A percentile compares a stretch with the other conserved stretches of the same genome.
These are phyloP conservation scores for Aspergillus ellipticus DNA, from an alignment of 495 filamentous ascomycete species.

Conservation along the genomic window DNA sequence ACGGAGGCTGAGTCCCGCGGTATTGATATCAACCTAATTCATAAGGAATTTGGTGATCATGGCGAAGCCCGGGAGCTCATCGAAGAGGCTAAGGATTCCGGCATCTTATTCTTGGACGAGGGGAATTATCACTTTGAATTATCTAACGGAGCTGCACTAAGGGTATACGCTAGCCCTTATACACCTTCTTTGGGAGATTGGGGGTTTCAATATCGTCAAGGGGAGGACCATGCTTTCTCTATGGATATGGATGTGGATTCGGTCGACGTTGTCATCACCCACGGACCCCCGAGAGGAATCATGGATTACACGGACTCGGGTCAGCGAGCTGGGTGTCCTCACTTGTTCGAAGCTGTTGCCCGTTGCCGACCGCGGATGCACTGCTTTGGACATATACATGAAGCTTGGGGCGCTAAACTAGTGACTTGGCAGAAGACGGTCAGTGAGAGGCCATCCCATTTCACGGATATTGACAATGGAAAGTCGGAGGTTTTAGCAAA, in stretches of 20 bases:
- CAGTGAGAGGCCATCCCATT: conserved; percentile 34
- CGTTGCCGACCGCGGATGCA: conserved; percentile 54
- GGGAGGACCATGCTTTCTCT: conserved; percentile 45
- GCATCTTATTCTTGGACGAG: conserved; percentile 58
- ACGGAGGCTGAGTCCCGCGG: conserved; percentile 20
- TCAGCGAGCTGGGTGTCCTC: conserved; percentile 49
- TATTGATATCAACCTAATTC: conserved; percentile 24
- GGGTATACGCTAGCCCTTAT: conserved; percentile 63
- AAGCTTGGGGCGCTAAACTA: conserved; percentile 60
- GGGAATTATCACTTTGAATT: conserved; percentile 53
- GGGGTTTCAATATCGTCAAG: conserved; percentile 56
- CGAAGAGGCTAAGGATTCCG: conserved; percentile 23
- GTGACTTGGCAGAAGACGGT: conserved; percentile 48
- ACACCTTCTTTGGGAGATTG: conserved; percentile 53
- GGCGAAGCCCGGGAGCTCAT: conserved; percentile 28
- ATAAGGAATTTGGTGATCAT: conserved; percentile 23
- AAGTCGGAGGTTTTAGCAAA: conserved; percentile 37
- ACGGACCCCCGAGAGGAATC: conserved; percentile 59
- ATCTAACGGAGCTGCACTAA: conserved; percentile 53
- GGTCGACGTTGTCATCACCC: conserved; percentile 62
- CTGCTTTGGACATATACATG: conserved; percentile 74
- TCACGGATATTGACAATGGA: conserved; percentile 37
- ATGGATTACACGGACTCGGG: conserved; percentile 41
- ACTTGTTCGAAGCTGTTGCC: conserved; percentile 54
- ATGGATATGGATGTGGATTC: conserved; percentile 25